Conservation (phyloP, 1,139 yeast species). For the Zygosaccharomyces pseudobailii region DNA sequence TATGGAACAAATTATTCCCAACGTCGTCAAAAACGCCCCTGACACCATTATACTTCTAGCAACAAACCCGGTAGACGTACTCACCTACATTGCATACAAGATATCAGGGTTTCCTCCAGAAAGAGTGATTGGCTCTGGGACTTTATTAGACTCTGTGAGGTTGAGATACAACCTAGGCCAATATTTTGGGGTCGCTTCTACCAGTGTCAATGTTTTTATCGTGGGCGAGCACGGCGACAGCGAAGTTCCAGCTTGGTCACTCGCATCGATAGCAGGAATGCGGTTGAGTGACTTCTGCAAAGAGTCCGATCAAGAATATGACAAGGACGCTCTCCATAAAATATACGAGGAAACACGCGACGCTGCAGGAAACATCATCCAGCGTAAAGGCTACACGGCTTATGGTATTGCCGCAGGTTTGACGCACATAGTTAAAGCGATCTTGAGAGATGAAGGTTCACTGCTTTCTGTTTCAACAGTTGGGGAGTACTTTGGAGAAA, state of each 20-base stretch:
- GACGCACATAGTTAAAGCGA: slow-evolving; percentile 9
- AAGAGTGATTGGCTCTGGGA: slow-evolving; percentile 10
- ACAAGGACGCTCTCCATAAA: slow-evolving; percentile 1
- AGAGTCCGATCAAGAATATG: slow-evolving; percentile 2
- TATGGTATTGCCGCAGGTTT: slow-evolving; percentile 11
- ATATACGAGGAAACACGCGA: slow-evolving; percentile 9
- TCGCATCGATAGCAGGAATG: slow-evolving; percentile 11
- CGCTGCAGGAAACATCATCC: slow-evolving; percentile 10
- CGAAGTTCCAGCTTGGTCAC: slow-evolving; percentile 10
- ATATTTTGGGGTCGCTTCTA: slow-evolving; percentile 6
- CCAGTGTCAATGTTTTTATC: slow-evolving; percentile 7
- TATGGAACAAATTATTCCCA: slow-evolving; percentile 11
- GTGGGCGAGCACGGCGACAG: slow-evolving; percentile 12
- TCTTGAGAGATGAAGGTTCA: slow-evolving; percentile 6
- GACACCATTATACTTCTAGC: slow-evolving; percentile 10
- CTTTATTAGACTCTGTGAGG: slow-evolving; percentile 9
- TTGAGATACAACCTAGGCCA: slow-evolving; percentile 7
- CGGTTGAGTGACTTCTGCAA: slow-evolving; percentile 9
- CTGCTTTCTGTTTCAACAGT: slow-evolving; percentile 10
- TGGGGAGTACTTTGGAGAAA: slow-evolving; percentile 8
- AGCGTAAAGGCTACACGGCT: slow-evolving; percentile 11
- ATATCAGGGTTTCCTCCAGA: slow-evolving; percentile 8
- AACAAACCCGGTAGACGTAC: slow-evolving; percentile 12
- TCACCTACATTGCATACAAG: slow-evolving; percentile 6
- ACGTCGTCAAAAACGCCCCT: slow-evolving; percentile 10